These are phyloP conservation scores for Chalara sp. DNA, from an alignment of 2,329 filamentous ascomycete species.

Conservation along the genomic window DNA sequence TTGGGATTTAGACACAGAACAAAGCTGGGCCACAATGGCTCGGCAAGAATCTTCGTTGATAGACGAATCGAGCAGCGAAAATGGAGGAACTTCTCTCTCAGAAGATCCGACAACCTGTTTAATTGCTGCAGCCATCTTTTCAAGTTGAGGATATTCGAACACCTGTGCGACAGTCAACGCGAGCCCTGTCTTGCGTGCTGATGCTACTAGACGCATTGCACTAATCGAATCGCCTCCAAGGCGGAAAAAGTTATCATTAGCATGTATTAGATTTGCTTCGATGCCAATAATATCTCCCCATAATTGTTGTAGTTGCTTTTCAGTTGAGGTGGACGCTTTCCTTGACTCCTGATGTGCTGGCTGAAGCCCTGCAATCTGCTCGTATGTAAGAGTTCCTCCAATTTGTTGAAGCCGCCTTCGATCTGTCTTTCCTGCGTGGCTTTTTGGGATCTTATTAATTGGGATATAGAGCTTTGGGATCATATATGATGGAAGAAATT, in stretches of 20 bases:
- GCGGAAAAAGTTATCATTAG: conserved; percentile 27
- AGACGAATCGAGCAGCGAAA: not conserved
- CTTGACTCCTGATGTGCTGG: not conserved
- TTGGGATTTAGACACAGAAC: no score
- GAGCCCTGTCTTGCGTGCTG: conserved; percentile 12
- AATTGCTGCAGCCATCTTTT: not conserved
- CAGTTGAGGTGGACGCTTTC: not conserved
- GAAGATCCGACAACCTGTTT: not conserved
- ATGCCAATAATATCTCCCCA: conserved; percentile 36
- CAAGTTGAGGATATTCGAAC: conserved; percentile 26
- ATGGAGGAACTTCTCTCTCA: not conserved
- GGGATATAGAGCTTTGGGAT: conserved; percentile 9
- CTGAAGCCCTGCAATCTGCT: no score
- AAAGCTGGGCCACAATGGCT: no score
- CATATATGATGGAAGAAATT: conserved; percentile 8
- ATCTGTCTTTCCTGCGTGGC: conserved; percentile 11
- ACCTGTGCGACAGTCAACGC: conserved; percentile 33
- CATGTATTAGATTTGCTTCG: conserved; percentile 21
- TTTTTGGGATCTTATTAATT: conserved; percentile 8
- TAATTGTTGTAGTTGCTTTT: conserved; percentile 12
- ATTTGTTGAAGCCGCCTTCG: conserved; percentile 15
- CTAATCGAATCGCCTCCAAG: conserved; percentile 27
- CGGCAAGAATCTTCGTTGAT: not conserved
- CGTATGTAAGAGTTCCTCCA: not conserved
- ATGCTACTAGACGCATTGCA: conserved; percentile 37